A percentile compares a stretch with the other conserved stretches of the same genome.
These are phyloP conservation scores for Schizosaccharomyces osmophilus DNA, from an alignment of 805 yeast genomes.

Conservation along the genomic window DNA sequence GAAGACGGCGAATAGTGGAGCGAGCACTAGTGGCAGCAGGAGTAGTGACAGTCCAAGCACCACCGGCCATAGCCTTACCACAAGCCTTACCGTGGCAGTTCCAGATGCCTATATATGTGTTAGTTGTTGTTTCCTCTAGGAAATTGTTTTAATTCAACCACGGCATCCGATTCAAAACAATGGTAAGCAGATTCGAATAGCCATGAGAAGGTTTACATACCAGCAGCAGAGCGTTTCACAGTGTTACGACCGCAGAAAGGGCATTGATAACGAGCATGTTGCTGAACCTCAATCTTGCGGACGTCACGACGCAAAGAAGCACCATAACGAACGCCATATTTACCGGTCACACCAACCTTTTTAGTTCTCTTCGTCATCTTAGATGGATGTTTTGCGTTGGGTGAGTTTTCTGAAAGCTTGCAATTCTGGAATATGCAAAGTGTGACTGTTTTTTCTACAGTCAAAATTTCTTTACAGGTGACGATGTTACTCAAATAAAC, in stretches of 20 bases:
- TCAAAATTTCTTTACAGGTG: background rate
- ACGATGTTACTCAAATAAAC: background rate
- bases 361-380: conserved; percentile 89
- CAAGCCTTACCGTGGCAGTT: conserved; percentile 54
- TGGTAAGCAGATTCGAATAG: background rate
- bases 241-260: conserved; percentile 99
- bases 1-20: conserved; percentile 99
- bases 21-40: conserved; percentile 99
- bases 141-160: too few relatives aligned
- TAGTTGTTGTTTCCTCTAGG: background rate
- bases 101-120: conserved; percentile 49
- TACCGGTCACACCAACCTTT: conserved; percentile 99
- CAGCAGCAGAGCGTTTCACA: conserved; percentile 91
- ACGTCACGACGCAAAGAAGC: conserved; percentile 98
- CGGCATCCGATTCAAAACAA: background rate
- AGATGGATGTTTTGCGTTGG: background rate
- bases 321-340: conserved; percentile 99
- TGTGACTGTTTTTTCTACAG: background rate
- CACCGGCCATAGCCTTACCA: conserved; percentile 95
- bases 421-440: background rate
- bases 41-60: conserved; percentile 97
- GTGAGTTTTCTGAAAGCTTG: background rate
- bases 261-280: conserved; percentile 96
- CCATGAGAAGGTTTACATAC: background rate
- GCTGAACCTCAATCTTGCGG: conserved; percentile 96